Percentiles rank a stretch among this genome's conserved stretches.
phyloP scores from a whole-genome alignment of 1,284 basidiomycete genomes.

The Tilletia setariae region DNA sequence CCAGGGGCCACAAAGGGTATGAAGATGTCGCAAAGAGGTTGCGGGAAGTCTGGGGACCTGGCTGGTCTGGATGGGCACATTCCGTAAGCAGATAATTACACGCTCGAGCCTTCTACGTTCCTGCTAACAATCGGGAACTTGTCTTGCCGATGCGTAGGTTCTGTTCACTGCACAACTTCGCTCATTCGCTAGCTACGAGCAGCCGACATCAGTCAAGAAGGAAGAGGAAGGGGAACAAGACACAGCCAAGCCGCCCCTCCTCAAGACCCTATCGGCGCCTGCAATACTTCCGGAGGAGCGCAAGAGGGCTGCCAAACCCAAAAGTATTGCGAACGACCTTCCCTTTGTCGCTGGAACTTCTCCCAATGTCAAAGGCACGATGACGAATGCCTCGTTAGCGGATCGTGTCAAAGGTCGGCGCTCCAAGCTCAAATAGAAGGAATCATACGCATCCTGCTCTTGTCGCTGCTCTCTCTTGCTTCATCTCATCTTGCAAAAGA shows the following conservation, averaged over 20 bases:
- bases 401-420: constrained; percentile 3
- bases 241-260: background rate
- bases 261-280: background rate
- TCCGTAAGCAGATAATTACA: constrained; percentile 29
- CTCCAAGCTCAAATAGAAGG: background rate
- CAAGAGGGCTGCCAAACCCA: too few relatives aligned
- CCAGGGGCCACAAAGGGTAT: constrained; percentile 32
- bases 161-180: constrained; percentile 49
- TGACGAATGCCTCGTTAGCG: background rate
- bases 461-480: too few relatives aligned
- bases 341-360: too few relatives aligned
- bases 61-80: constrained; percentile 52
- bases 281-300: too few relatives aligned
- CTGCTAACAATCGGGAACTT: background rate
- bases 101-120: background rate
- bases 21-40: constrained; percentile 48
- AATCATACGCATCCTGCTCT: too few relatives aligned
- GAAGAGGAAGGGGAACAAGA: constrained; percentile 22
- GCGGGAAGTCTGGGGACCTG: constrained; percentile 48
- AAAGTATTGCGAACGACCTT: too few relatives aligned
- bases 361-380: background rate
- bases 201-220: constrained; percentile 23
- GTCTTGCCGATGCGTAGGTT: constrained; percentile 19
- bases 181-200: constrained; percentile 36
- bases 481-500: too few relatives aligned